Conservation (phyloP, 1,139 yeast species). For the Yamadazyma jaroonii region DNA sequence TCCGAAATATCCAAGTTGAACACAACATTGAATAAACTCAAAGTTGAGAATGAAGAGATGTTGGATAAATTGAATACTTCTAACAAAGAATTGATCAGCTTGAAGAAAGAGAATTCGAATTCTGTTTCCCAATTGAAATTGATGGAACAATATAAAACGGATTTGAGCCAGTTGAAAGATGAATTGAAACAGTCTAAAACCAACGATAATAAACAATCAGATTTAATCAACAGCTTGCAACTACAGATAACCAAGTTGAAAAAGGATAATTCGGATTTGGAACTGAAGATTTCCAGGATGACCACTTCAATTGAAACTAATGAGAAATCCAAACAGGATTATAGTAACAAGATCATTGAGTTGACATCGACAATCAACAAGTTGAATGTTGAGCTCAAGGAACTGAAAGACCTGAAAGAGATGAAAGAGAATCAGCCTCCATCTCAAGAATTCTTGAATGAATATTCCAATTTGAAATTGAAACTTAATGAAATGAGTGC, state of each 20-base stretch:
- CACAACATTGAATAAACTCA: slow-evolving; percentile 11
- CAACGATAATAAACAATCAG: slow-evolving; percentile 8
- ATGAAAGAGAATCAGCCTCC: slow-evolving; percentile 44
- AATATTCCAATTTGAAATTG: slow-evolving; percentile 48
- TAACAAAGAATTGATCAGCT: slow-evolving; percentile 8
- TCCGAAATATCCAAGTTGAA: slow-evolving; percentile 12
- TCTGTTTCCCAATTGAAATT: slow-evolving; percentile 6
- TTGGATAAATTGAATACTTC: slow-evolving; percentile 6
- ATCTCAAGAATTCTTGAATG: slow-evolving; percentile 27
- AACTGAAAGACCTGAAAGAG: slow-evolving; percentile 17
- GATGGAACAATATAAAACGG: slow-evolving; percentile 11
- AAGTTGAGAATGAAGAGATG: slow-evolving; percentile 12
- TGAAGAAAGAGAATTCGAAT: slow-evolving; percentile 10
- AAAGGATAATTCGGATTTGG: slow-evolving; percentile 11
- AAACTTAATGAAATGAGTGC: slow-evolving; percentile 55
- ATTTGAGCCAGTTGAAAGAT: slow-evolving; percentile 5
- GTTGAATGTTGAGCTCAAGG: slow-evolving; percentile 17
- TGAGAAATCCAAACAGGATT: slow-evolving; percentile 23
- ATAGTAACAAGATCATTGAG: slow-evolving; percentile 23
- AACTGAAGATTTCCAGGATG: slow-evolving; percentile 11
- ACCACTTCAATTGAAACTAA: slow-evolving; percentile 23
- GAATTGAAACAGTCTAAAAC: slow-evolving; percentile 7
- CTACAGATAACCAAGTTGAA: slow-evolving; percentile 9
- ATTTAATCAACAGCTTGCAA: slow-evolving; percentile 13
- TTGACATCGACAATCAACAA: slow-evolving; percentile 23